Conservation (phyloP, 2,329 filamentous ascomycete species). For the Epichloe bromicola region DNA sequence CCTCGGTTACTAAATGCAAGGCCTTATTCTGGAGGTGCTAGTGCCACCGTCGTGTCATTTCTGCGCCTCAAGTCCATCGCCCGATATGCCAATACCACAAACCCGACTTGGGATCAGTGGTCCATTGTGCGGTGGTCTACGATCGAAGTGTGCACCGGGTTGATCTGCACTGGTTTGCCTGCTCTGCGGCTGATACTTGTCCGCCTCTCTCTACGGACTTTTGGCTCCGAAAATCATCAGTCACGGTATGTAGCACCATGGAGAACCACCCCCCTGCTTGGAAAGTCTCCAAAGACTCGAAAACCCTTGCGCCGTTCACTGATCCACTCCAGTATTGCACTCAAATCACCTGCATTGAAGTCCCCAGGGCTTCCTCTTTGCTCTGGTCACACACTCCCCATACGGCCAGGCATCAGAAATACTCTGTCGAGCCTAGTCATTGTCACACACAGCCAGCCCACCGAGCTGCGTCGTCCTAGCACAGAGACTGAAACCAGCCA, state of each 20-base stretch:
- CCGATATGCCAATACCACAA: conserved; percentile 14
- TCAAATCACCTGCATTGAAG: neutral
- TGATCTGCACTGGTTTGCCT: conserved; percentile 22
- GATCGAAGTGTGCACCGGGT: conserved; percentile 20
- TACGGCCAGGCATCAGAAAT: neutral
- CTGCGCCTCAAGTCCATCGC: conserved; percentile 17
- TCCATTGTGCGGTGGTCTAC: conserved; percentile 17
- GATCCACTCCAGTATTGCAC: neutral
- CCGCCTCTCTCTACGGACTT: neutral
- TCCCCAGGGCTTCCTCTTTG: neutral
- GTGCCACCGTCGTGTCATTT: conserved; percentile 19
- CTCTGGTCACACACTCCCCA: neutral
- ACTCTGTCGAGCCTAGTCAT: neutral
- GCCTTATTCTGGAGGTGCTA: conserved; percentile 2
- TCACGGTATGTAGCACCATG: neutral
- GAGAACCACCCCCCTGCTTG: too few species aligned
- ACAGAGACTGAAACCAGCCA: too few species aligned
- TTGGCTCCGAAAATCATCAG: neutral
- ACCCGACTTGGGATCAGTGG: conserved; percentile 18
- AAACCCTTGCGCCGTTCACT: neutral
- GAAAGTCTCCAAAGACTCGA: neutral
- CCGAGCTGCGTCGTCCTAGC: too few species aligned
- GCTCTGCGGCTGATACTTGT: conserved; percentile 15
- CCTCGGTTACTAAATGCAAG: too few species aligned
- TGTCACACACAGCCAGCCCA: too few species aligned